Conservation (phyloP, 768 basidiomycete genomes). For the Tremella yokohamensis region DNA sequence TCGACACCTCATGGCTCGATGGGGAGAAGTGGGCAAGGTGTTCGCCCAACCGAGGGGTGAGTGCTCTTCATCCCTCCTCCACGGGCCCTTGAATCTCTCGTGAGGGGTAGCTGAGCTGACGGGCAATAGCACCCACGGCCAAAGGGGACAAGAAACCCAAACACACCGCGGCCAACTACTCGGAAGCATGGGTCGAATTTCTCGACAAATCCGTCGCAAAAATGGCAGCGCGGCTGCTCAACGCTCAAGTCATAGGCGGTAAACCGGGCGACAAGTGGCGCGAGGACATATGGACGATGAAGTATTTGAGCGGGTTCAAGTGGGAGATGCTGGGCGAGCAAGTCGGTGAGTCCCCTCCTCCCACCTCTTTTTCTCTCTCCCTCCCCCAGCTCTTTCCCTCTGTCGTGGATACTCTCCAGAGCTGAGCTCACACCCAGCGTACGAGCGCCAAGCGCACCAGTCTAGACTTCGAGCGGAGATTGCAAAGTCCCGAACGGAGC, state of each 20-base stretch:
- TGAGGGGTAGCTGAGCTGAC: background rate
- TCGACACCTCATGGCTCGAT: conserved; percentile 81
- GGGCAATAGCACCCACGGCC: background rate
- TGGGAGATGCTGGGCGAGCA: conserved; percentile 99
- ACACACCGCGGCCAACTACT: conserved; percentile 83
- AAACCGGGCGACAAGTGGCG: conserved; percentile 62
- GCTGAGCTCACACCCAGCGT: conserved; percentile 60
- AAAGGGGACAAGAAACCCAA: conserved; percentile 60
- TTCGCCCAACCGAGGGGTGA: conserved; percentile 82
- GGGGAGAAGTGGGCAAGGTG: conserved; percentile 86
- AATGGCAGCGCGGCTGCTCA: conserved; percentile 87
- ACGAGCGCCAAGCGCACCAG: conserved; percentile 82
- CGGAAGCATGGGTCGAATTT: conserved; percentile 98
- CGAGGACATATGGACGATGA: conserved; percentile 99
- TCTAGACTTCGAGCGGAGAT: conserved; percentile 89
- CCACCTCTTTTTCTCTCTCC: background rate
- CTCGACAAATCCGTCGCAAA: conserved; percentile 87
- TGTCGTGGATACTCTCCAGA: background rate
- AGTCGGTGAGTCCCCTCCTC: conserved; percentile 67
- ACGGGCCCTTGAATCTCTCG: background rate
- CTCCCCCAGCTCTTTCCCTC: background rate
- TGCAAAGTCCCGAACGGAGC: conserved; percentile 79
- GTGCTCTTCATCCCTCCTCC: background rate
- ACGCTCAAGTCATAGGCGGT: conserved; percentile 83
- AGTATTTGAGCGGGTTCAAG: conserved; percentile 94